Evolutionary conservation across 495 filamentous ascomycete genomes (phyloP), one percentile per base, ranked within the genome.

Genomic region (Tuber calosporum): DNA sequence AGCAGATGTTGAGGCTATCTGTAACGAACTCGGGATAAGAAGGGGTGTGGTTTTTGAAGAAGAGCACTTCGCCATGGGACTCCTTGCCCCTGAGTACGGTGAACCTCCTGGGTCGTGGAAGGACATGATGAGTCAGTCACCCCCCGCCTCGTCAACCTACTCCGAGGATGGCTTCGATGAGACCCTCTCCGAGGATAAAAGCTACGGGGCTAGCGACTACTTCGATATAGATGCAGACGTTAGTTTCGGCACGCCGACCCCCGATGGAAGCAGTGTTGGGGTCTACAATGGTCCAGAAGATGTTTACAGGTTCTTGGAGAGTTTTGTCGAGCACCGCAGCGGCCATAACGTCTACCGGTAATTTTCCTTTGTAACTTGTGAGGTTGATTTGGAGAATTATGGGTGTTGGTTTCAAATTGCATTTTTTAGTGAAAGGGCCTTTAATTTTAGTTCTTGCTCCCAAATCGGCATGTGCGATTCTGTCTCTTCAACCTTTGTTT

Each of bases 301-400:
- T 0, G 93, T 98, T 30, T 92, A 94, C 82, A 87, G 87, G 58
- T 97, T 97, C 82, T 79, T 98, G 68, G 92, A 92, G 81, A 91
- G 96, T 77, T 95, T 93, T 80, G 92, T 97, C 82, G 75, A 73
- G 15, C 75, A 80, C 38, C 68, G 78, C 30, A 36, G 45, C 36
- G 71, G 19, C 48, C 66, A 53, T 43, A 42, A 30, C 11, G 11
- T 68, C 36, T 30, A 75, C 73, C 19, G 43, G 4, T 58, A 73
- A n/a, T 20, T 67, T 30, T 73, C 37, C 48, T 40, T 58, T 42
- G 20, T 37, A 26, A 13, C 37, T 8, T 34, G 11, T 62, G n/a
- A 15, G 53, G 53, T 30, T 40, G 15, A 5, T 19, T 58, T 73
- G 15, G 36, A 30, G 68, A 34, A 36, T 39, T 34, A 58, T 34